These are phyloP conservation scores for Alternaria gaisen DNA, from an alignment of 2,329 filamentous ascomycete genomes.

Conservation along the genomic window DNA sequence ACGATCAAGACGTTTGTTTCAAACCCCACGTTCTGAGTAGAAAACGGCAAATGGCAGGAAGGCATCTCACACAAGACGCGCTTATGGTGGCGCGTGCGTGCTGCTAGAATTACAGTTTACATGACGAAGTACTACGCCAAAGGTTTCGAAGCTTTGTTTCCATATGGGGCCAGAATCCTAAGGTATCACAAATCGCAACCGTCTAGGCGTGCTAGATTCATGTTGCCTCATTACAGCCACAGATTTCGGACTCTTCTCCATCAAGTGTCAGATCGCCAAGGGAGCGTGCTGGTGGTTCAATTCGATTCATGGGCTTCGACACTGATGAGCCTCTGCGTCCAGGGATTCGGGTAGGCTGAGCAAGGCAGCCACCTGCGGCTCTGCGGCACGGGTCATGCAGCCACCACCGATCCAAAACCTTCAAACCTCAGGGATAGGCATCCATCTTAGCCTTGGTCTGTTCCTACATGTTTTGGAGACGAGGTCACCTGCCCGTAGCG, in stretches of 20 bases:
- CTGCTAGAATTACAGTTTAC: background rate
- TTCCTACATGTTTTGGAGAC: background rate
- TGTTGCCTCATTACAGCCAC: background rate
- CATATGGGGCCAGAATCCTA: background rate
- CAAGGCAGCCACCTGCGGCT: conserved; percentile 4
- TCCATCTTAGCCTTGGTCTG: background rate
- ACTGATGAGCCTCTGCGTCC: background rate
- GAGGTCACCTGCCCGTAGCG: background rate
- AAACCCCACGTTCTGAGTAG: background rate
- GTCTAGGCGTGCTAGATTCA: background rate
- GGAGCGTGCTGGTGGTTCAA: background rate
- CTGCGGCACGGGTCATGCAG: conserved; percentile 5
- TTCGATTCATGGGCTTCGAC: background rate
- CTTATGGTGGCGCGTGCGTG: background rate
- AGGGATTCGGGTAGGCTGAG: background rate
- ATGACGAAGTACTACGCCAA: background rate
- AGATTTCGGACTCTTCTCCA: background rate
- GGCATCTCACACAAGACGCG: background rate
- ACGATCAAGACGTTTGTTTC: background rate
- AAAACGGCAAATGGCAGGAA: conserved; percentile 3
- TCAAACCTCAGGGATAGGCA: background rate
- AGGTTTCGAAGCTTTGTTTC: background rate
- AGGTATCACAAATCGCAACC: background rate
- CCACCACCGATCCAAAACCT: conserved; percentile 5
- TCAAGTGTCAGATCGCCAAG: too few relatives aligned